Base-by-base conservation (phyloP, 2,329 filamentous ascomycete genomes). In the Aureobasidium sp. region DNA sequence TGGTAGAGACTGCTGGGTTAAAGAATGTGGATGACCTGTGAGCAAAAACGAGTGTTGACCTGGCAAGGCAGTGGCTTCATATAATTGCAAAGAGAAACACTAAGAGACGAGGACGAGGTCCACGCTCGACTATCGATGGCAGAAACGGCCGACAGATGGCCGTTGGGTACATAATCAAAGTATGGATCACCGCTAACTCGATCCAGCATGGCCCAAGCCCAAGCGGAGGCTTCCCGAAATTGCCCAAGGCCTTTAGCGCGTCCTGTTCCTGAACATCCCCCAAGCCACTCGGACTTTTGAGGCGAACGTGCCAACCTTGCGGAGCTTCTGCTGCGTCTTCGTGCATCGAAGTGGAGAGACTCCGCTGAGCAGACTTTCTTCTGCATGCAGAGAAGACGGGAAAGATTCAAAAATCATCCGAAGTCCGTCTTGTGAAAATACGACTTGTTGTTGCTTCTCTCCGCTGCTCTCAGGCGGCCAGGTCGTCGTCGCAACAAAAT, bases 21-120 rank as follows among this genome's bases (percentile, higher is more conserved):
- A 59, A 49, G 57, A 59, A 50, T 59, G 57, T 59, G 57, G 57
- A 49, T 39, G 30, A 34, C 57, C 45, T 59, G 49, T 45, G 27
- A 47, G 44, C 32, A 59, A 59, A 59, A 59, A 58, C 42, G 57
- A 41, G 21, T 7, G 57, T 27, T 9, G 42, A 39, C 45, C 36
- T 49, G 57, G 57, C 39, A 49, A 59, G 57, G 57, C 45, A 50
- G 57, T 29, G 44, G 27, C 27, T 50, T 59, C 45, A 49, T 59
- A 59, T 59, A 59, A 39, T 37, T 48, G 44, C n/a, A 48, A 21
- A 59, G 32, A 47, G 54, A 45, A 34, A 39, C 9, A 37, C 32
- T 42, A 29, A 48, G 54, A 48, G 32, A 58, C 41, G 25, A 37
- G 54, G 37, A 42, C 54, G 30, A 58, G 32, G 32, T 29, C 42